A percentile compares a stretch with the other conserved stretches of the same genome.
These are phyloP conservation scores for Ceratocystiopsis brevicomis DNA, from an alignment of 2,329 filamentous ascomycete species.

Conservation along the genomic window DNA sequence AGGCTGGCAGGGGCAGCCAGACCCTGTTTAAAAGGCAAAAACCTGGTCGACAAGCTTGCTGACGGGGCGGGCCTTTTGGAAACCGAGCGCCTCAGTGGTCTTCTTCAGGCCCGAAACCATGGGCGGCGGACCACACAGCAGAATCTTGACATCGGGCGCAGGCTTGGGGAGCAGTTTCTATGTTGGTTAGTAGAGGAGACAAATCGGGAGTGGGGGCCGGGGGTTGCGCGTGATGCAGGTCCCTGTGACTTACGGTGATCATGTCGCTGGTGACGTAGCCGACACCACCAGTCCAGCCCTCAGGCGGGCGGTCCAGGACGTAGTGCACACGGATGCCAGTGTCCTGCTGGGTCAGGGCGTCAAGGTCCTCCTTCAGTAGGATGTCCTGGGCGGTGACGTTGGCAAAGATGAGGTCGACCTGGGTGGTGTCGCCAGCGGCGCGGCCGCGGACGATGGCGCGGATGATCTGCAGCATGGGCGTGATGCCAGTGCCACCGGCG, in stretches of 20 bases:
- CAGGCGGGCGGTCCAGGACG: slow-evolving; percentile 87
- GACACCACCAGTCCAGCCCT: slow-evolving; percentile 78
- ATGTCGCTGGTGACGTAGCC: slow-evolving; percentile 93
- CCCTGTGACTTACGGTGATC: slow-evolving; percentile 42
- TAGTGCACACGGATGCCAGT: slow-evolving; percentile 75
- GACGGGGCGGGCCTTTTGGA: slow-evolving; percentile 78
- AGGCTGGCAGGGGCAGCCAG: not conserved
- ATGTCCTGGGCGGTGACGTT: slow-evolving; percentile 92
- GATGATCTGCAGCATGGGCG: slow-evolving; percentile 93
- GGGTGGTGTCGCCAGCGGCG: slow-evolving; percentile 59
- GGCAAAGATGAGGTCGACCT: slow-evolving; percentile 90
- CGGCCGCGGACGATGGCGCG: slow-evolving; percentile 75
- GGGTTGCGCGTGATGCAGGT: not conserved
- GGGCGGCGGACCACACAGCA: slow-evolving; percentile 86
- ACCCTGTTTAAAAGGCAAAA: slow-evolving; percentile 56
- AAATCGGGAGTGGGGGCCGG: not conserved
- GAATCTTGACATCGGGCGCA: slow-evolving; percentile 73
- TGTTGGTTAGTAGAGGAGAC: slow-evolving; percentile 12
- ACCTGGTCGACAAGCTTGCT: slow-evolving; percentile 98
- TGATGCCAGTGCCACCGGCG: slow-evolving; percentile 91
- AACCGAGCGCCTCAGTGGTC: slow-evolving; percentile 72
- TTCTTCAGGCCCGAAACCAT: slow-evolving; percentile 98
- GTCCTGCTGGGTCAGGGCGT: slow-evolving; percentile 59
- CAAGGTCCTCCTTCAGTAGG: slow-evolving; percentile 78
- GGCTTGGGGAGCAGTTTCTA: slow-evolving; percentile 62